Conservation (phyloP, 306 rosid genomes). For the Oxytropis ochrocephala region DNA sequence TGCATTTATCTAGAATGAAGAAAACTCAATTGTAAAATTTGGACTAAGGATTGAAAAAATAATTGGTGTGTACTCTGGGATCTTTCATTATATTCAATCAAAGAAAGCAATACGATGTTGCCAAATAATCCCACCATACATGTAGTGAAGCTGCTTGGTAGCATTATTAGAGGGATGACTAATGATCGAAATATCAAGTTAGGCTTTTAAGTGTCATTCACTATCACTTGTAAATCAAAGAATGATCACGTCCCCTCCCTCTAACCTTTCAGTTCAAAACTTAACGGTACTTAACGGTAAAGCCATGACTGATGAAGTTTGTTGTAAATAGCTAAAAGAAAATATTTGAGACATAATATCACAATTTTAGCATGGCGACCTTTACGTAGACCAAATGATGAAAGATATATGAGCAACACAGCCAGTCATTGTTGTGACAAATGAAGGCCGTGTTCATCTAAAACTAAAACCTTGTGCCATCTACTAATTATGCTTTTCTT, state of each 20-base stretch:
- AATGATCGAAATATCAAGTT: not conserved
- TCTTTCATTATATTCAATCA: not conserved
- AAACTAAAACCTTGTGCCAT: constrained; percentile 9
- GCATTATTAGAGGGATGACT: not conserved
- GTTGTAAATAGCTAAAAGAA: not conserved
- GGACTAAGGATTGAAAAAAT: not conserved
- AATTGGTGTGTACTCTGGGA: not conserved
- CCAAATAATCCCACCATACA: not conserved
- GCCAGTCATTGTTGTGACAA: not conserved
- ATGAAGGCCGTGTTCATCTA: not conserved
- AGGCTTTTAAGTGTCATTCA: constrained; percentile 2
- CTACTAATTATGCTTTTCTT: not conserved
- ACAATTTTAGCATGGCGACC: not conserved
- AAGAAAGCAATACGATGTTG: not conserved
- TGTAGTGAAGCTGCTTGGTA: not conserved
- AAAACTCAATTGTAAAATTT: not conserved
- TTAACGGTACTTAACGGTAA: not conserved
- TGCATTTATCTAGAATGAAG: not conserved
- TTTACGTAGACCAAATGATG: not conserved
- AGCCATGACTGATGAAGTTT: not conserved
- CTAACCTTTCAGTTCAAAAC: not conserved
- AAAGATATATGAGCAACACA: not conserved
- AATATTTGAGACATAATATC: not conserved
- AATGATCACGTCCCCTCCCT: not conserved
- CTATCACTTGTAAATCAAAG: not conserved